Conservation (phyloP, 768 basidiomycete species). For the Suillus paluster region DNA sequence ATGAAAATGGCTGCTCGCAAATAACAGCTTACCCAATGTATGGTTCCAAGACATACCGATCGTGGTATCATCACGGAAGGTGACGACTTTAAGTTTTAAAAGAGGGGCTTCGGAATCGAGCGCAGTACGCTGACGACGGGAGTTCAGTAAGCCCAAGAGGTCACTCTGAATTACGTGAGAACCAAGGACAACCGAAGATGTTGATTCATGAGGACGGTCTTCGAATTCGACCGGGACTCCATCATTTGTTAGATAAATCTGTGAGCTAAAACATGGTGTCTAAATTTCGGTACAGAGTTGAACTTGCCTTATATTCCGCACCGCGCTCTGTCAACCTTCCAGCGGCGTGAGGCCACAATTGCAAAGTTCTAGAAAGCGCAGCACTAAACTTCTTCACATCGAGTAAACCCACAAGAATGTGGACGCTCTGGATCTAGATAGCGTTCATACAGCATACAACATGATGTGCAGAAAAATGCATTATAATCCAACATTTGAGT, state of each 20-base stretch:
- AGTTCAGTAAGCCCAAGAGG: slow-evolving; percentile 20
- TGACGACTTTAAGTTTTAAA: slow-evolving; percentile 31
- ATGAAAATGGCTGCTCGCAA: not conserved
- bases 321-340: slow-evolving; percentile 21
- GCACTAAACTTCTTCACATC: slow-evolving; percentile 21
- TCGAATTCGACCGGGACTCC: slow-evolving; percentile 19
- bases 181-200: slow-evolving; percentile 18
- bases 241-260: slow-evolving; percentile 29
- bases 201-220: slow-evolving; percentile 10
- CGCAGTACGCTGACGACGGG: slow-evolving; percentile 13
- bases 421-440: slow-evolving; percentile 20
- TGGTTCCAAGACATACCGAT: slow-evolving; percentile 41
- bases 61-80: slow-evolving; percentile 28
- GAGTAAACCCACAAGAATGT: slow-evolving; percentile 20
- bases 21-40: slow-evolving; percentile 28
- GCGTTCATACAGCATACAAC: not conserved
- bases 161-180: slow-evolving; percentile 33
- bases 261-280: not conserved
- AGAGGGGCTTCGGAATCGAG: slow-evolving; percentile 24
- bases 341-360: slow-evolving; percentile 30
- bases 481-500: too few relatives aligned
- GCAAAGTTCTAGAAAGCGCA: slow-evolving; percentile 25
- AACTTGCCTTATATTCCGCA: slow-evolving; percentile 22
- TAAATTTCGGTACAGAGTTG: not conserved
- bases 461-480: not conserved